Evolutionary conservation across 1,284 basidiomycete species (phyloP), one percentile per base, ranked within the genome.

Genomic region (Marasmius oreades): DNA sequence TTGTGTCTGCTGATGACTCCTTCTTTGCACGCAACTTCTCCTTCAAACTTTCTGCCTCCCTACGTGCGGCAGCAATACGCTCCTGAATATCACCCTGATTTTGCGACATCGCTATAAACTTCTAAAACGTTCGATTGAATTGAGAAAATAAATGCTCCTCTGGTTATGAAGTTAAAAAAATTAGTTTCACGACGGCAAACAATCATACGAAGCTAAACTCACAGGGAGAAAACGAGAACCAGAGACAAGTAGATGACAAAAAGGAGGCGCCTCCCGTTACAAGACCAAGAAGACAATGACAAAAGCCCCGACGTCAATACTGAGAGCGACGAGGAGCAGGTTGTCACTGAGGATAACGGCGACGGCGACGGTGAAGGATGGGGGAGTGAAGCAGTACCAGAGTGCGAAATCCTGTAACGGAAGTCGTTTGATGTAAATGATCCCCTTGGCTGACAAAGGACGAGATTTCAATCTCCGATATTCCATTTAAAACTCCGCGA

Each of bases 1-100:
- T 96, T 14, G 95, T 98, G 75, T 99, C 96, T 24, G 93, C 95
- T 55, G 95, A 93, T 62, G 94, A 93, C 73, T 98, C 95, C 70
- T 88, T 90, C 75, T 92, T 95, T 43, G 92, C 87, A 63, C 94
- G 82, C 70, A 98, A 97, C 85, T 95, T 95, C 81, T 98, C 95
- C 78, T 97, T 98, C 76, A 98, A 76, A 68, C 85, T 90, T 73
- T 99, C 96, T 39, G 95, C 94, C 75, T 98, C 95, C 69, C 95
- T 85, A 68, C 96, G 88, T 57, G 96, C 96, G 51, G 95, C 93
- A 55, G 95, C 93, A 73, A 99, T 98, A 69, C 92, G 78, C 77
- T 95, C 93, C 72, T 95, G 93, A 65, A 95, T 93, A 70, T 95
- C 93, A 69, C 86, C 84, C 74, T 88, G 86, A 55, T 79, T 80